Evolutionary conservation across 2,329 filamentous ascomycete genomes (phyloP).

Genomic region (Teratosphaeria pseudoeucalypti): DNA sequence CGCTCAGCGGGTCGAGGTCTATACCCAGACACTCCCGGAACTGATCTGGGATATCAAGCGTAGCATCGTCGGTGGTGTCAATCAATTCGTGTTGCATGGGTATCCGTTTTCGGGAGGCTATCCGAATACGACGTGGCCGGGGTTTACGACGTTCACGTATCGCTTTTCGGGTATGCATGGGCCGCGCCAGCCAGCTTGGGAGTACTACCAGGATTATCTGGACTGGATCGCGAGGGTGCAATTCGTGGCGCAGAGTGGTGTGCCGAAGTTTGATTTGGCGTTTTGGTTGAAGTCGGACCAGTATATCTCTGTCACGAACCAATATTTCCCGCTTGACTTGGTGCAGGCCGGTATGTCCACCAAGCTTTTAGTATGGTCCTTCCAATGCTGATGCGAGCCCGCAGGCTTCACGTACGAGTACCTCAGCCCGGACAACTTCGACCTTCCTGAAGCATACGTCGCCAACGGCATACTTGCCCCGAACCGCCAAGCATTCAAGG

Average conservation of each 20-base stretch:
- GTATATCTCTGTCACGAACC: slow-evolving; percentile 2
- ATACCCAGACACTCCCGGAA: slow-evolving; percentile 21
- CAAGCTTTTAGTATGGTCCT: not conserved
- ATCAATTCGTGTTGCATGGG: slow-evolving; percentile 37
- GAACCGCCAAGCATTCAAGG: slow-evolving; percentile 32
- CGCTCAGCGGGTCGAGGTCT: slow-evolving; percentile 18
- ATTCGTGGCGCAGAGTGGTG: slow-evolving; percentile 30
- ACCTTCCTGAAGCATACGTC: slow-evolving; percentile 29
- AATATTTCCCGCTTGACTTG: slow-evolving; percentile 18
- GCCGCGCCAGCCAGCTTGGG: slow-evolving; percentile 33
- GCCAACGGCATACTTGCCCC: slow-evolving; percentile 29
- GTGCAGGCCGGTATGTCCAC: slow-evolving; percentile 4
- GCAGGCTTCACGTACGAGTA: slow-evolving; percentile 32
- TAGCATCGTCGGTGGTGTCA: slow-evolving; percentile 33
- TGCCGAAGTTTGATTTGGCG: slow-evolving; percentile 32
- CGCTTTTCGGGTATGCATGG: slow-evolving; percentile 32
- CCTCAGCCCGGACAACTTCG: slow-evolving; percentile 36
- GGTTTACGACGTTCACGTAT: slow-evolving; percentile 36
- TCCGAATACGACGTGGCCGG: slow-evolving; percentile 40
- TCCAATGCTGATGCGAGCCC: not conserved
- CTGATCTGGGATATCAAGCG: slow-evolving; percentile 29
- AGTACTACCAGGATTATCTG: slow-evolving; percentile 28
- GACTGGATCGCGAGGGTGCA: slow-evolving; percentile 31
- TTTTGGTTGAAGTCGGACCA: slow-evolving; percentile 26
- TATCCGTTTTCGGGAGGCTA: slow-evolving; percentile 33